These are phyloP conservation scores for Nevesoporus exiguus DNA, from an alignment of 768 basidiomycete species.

Conservation along the genomic window DNA sequence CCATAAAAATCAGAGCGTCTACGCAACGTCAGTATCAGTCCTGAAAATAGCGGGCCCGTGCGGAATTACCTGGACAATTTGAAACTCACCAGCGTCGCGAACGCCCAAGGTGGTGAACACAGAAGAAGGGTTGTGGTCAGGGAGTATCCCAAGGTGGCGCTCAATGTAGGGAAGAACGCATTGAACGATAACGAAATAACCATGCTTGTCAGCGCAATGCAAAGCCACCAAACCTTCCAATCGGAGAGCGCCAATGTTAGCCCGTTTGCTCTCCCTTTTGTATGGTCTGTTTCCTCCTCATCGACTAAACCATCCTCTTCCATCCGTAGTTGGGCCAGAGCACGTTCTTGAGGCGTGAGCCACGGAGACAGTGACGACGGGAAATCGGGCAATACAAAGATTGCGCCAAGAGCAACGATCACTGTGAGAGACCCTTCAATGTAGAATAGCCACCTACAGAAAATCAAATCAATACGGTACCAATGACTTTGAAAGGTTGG, in stretches of 20 bases:
- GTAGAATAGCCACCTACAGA: conserved; percentile 66
- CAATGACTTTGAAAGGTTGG: background rate
- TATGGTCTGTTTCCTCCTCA: conserved; percentile 39
- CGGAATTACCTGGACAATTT: conserved; percentile 44
- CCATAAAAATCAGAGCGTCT: conserved; percentile 69
- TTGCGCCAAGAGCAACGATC: conserved; percentile 47
- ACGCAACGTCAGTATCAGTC: background rate
- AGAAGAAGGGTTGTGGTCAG: conserved; percentile 66
- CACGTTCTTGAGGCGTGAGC: conserved; percentile 55
- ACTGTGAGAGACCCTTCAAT: conserved; percentile 60
- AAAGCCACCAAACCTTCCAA: conserved; percentile 84
- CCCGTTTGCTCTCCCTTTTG: conserved; percentile 38
- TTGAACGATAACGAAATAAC: conserved; percentile 67
- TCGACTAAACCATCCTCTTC: conserved; percentile 61
- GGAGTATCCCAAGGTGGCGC: conserved; percentile 65
- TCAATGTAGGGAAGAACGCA: conserved; percentile 76
- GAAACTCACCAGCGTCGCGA: conserved; percentile 58
- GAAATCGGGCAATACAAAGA: conserved; percentile 73
- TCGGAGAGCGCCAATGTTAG: conserved; percentile 62
- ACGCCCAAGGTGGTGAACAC: conserved; percentile 67
- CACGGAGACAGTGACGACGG: conserved; percentile 57
- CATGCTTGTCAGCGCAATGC: conserved; percentile 57
- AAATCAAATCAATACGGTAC: background rate
- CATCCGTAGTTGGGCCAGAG: conserved; percentile 58
- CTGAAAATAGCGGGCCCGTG: background rate